Percentiles rank a stretch among this genome's conserved stretches.
These are phyloP conservation scores for Capsicum rhomboideum DNA, from an alignment of 257 asterid genomes.

Conservation along the genomic window DNA sequence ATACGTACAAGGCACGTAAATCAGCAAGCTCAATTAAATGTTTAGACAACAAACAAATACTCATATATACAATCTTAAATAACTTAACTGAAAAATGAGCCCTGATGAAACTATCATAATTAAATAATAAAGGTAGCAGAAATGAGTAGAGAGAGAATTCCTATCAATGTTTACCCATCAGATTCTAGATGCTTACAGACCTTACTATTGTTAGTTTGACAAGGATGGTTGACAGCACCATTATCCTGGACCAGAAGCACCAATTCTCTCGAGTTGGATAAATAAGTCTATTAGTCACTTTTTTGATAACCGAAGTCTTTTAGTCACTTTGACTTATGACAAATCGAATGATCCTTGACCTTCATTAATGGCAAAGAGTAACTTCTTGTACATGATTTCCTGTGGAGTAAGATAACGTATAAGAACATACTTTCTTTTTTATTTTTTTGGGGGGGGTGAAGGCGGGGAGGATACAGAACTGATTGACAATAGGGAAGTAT, in stretches of 20 bases:
- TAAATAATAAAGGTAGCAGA: not conserved
- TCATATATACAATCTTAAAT: not conserved
- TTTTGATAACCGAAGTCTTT: too few relatives aligned
- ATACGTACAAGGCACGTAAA: not conserved
- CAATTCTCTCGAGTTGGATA: not conserved
- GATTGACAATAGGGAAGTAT: not conserved
- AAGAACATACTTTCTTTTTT: not conserved
- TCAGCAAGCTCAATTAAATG: not conserved
- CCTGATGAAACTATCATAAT: not conserved
- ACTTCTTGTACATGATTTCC: slow-evolving; percentile 90
- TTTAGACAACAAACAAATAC: not conserved
- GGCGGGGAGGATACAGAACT: not conserved
- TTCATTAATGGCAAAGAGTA: slow-evolving; percentile 79
- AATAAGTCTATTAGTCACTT: not conserved
- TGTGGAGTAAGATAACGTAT: slow-evolving; percentile 8
- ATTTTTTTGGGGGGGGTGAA: too few relatives aligned
- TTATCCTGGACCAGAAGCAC: not conserved
- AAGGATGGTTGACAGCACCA: not conserved
- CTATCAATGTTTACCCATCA: too few relatives aligned
- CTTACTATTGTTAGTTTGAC: not conserved
- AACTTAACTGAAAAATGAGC: not conserved
- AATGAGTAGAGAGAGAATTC: not conserved
- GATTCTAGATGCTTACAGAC: not conserved
- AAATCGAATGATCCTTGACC: slow-evolving; percentile 97
- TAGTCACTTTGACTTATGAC: slow-evolving; percentile 34